Evolutionary conservation across 768 basidiomycete genomes (phyloP), one percentile per base, ranked within the genome.

Genomic region (Porphyrellus cyaneotinctus): DNA sequence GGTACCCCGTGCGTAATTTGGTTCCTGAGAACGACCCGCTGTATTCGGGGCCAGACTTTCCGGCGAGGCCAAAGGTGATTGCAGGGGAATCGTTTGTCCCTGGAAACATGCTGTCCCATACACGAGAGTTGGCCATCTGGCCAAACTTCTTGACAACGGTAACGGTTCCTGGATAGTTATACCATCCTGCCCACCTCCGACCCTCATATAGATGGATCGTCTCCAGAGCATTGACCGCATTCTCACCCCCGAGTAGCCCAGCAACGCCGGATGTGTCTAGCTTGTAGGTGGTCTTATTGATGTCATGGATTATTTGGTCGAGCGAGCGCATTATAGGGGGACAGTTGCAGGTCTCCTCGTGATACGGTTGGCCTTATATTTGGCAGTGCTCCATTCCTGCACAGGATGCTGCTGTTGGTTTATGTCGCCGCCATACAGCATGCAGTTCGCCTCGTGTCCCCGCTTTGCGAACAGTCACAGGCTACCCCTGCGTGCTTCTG

Each of bases 21-120:
- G 57, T 88, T 69, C 67, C 87, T 78, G 45, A 92, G 72, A n/a
- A 83, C 58, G 88, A 81, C 1, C 87, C 83, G 56, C 83, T 82
- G 67, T 81, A 92, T 57, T 87, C 87, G 37, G 88, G 88, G 2
- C 71, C 71, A 37, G n/a, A 13, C 41, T 55, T 53, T 15, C 67
- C 71, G n/a, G 56, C 59, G 39, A 71, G 47, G 7, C 52, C 54
- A 43, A 71, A 71, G 13, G 63, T 60, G n/a, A 39, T 9, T 24
- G 61, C 49, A 1, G 71, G 66, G 22, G 64, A 36, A 26, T 63
- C 55, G 26, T 67, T 63, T 35, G 57, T 52, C 18, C 70, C 71
- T 11, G 70, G 70, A 36, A 67, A 72, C n/a, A 72, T 30, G 11
- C 53, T 65, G 39, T 64, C 64, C 69, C 70, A 72, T 13, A 69